Base-by-base conservation (phyloP, 1,284 basidiomycete genomes). In the Vanrija sp. region DNA sequence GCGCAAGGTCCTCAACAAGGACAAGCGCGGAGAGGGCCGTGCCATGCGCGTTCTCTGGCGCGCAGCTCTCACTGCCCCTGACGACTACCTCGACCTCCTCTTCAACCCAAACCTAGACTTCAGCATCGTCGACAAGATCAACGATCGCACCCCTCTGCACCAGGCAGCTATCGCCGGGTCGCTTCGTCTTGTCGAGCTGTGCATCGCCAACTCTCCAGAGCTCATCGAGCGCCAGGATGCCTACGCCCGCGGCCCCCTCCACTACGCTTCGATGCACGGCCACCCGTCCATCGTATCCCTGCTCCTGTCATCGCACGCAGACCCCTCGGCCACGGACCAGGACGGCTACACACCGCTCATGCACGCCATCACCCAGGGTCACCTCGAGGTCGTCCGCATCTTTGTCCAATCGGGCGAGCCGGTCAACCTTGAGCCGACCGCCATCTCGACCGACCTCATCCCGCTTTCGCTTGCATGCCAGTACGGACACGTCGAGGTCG, bases 251-350 rank as follows among this genome's bases (percentile, higher is more conserved):
- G 88, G 89, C 10, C 87, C 94, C 3, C 80, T 99, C 47, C 95
- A 98, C 75, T 99, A 98, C 73, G 92, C 92, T 16, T 89, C 92
- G 16, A 92, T 98, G 85, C 86, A 91, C 64, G 94, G 93, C 2
- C 87, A 94, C 71, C 80, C 84, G 1, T 77, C 78, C 15, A 83
- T 96, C 54, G 94, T 90, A 73, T 81, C 80, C 45, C 84, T 82
- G 60, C 82, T 99, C 35, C 78, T 98, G 55, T 80, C 85, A 54
- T 83, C 85, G 15, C 77, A 81, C 16, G 78, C 89, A 8, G 79
- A 84, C 31, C 81, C 89, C 2, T 82, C 85, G 56, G 80, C 84
- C 14, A 82, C 88, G 47, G 95, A 98, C 72, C 84, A 88, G 77
- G 96, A 98, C 73, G 96, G 94, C 62, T 96, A 90, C 77, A 95